These are phyloP conservation scores for Kuraishia ogatae DNA, from an alignment of 805 yeast species.

Conservation along the genomic window DNA sequence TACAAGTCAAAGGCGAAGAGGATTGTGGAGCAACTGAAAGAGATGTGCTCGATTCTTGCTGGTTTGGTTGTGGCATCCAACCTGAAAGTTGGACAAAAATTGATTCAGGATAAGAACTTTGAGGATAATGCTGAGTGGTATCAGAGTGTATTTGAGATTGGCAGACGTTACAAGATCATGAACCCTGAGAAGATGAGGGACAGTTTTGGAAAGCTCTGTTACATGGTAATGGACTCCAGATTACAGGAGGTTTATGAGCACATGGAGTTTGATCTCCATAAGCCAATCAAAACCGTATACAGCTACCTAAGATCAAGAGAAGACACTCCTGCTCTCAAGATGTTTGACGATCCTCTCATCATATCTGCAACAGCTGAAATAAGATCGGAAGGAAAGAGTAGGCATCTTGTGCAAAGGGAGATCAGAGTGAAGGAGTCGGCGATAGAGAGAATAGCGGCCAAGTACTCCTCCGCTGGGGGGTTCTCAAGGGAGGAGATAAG, in stretches of 20 bases:
- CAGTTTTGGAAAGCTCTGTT: conserved; percentile 70
- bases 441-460: conserved; percentile 47
- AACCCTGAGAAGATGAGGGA: conserved; percentile 78
- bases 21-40: conserved; percentile 63
- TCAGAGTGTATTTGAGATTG: conserved; percentile 63
- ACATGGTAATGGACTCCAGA: conserved; percentile 81
- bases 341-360: conserved; percentile 52
- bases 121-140: conserved; percentile 68
- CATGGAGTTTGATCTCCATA: conserved; percentile 69
- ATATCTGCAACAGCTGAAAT: conserved; percentile 64
- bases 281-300: conserved; percentile 60
- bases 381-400: conserved; percentile 45
- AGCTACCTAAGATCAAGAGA: conserved; percentile 32
- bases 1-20: conserved; percentile 62
- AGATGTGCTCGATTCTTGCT: conserved; percentile 70
- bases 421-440: conserved; percentile 64
- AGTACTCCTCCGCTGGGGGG: conserved; percentile 32
- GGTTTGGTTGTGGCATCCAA: conserved; percentile 75
- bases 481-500: conserved; percentile 54
- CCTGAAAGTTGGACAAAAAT: conserved; percentile 56
- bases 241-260: conserved; percentile 60
- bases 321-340: conserved; percentile 23
- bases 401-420: conserved; percentile 45
- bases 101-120: conserved; percentile 60
- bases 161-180: conserved; percentile 76